Conservation (phyloP, 352 stramenopile genomes). For the Aphanomyces stellatus region DNA sequence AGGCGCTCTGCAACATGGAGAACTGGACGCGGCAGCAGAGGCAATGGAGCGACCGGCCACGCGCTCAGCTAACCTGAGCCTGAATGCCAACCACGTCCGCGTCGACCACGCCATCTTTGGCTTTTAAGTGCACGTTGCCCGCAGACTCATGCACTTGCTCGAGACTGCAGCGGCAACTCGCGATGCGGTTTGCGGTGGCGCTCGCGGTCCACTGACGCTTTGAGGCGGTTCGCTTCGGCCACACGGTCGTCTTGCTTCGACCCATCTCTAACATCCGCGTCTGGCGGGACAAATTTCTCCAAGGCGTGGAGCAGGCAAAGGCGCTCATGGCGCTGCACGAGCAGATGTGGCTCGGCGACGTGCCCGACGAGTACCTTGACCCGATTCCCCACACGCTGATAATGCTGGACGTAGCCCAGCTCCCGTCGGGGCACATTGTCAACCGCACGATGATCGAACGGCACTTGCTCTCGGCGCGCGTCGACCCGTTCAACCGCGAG, state of each 20-base stretch:
- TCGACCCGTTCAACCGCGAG: slow-evolving; percentile 94
- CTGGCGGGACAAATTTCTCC: slow-evolving; percentile 2
- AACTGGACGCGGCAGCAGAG: background rate
- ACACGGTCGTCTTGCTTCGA: background rate
- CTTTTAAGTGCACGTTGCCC: background rate
- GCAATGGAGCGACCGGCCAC: background rate
- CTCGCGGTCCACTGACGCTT: slow-evolving; percentile 63
- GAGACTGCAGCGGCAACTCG: slow-evolving; percentile 21
- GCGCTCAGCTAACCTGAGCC: background rate
- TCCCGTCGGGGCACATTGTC: slow-evolving; percentile 89
- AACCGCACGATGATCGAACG: slow-evolving; percentile 93
- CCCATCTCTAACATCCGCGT: background rate
- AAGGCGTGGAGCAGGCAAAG: slow-evolving; percentile 2
- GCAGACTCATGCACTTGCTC: background rate
- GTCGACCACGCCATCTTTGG: background rate
- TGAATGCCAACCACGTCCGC: background rate
- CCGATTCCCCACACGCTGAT: slow-evolving; percentile 91
- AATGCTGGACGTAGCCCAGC: slow-evolving; percentile 91
- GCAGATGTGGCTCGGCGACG: slow-evolving; percentile 63
- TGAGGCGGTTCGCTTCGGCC: slow-evolving; percentile 34
- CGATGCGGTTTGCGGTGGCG: slow-evolving; percentile 46
- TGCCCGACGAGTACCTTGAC: slow-evolving; percentile 94
- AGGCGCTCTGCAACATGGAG: slow-evolving; percentile 37
- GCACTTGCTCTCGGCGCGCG: slow-evolving; percentile 88
- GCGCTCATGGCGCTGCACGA: background rate